phyloP scores from a whole-genome alignment of 306 rosid species.

The Malus sieversii region DNA sequence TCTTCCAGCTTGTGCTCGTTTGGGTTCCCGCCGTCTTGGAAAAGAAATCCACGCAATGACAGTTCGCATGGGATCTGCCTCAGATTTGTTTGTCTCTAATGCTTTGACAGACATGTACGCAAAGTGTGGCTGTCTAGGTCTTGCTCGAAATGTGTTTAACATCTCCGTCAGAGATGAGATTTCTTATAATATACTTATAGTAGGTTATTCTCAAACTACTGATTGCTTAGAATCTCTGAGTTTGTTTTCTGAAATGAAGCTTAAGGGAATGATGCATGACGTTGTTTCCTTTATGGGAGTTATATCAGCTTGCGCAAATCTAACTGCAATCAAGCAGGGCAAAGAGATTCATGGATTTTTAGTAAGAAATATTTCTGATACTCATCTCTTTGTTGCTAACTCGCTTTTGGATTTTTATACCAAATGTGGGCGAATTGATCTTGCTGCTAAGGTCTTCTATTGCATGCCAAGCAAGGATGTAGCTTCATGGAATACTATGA shows the following conservation, averaged over 20 bases:
- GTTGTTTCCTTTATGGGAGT: slow-evolving; percentile 71
- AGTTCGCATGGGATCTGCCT: slow-evolving; percentile 34
- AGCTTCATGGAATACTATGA: slow-evolving; percentile 95
- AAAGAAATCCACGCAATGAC: slow-evolving; percentile 73
- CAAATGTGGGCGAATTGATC: slow-evolving; percentile 73
- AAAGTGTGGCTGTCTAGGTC: slow-evolving; percentile 49
- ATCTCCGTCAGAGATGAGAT: slow-evolving; percentile 54
- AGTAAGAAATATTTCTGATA: slow-evolving; percentile 38
- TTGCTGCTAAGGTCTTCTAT: slow-evolving; percentile 60
- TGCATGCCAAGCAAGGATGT: slow-evolving; percentile 52
- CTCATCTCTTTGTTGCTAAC: slow-evolving; percentile 63
- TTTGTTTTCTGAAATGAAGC: slow-evolving; percentile 69
- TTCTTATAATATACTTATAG: slow-evolving; percentile 67
- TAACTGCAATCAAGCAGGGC: slow-evolving; percentile 63
- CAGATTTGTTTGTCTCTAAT: slow-evolving; percentile 68
- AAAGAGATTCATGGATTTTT: slow-evolving; percentile 70
- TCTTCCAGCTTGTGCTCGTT: slow-evolving; percentile 81
- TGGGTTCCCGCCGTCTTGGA: slow-evolving; percentile 53
- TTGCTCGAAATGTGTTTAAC: slow-evolving; percentile 66
- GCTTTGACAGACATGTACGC: slow-evolving; percentile 83
- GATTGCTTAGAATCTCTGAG: slow-evolving; percentile 51
- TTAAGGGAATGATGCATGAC: slow-evolving; percentile 46
- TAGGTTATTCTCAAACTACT: slow-evolving; percentile 63
- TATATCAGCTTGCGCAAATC: slow-evolving; percentile 75
- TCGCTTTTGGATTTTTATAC: slow-evolving; percentile 76